Evolutionary conservation across 1,139 yeast genomes (phyloP).

Genomic region (Geotrichum candidum): DNA sequence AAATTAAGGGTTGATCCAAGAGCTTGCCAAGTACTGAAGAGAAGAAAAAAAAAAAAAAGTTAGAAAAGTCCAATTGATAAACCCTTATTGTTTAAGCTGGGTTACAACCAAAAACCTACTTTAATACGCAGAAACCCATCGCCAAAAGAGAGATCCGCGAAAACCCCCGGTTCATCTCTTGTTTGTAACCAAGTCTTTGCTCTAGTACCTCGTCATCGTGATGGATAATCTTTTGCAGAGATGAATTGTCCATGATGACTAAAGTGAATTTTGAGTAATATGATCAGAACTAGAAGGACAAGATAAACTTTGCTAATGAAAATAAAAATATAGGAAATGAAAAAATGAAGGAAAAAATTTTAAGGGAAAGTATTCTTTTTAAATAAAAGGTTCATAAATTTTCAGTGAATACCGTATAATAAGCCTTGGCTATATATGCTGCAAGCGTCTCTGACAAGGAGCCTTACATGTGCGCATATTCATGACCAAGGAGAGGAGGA

Average conservation of each 20-base stretch:
- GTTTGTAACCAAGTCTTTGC: slow-evolving; percentile 16
- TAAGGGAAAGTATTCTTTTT: neutral
- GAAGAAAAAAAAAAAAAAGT: neutral
- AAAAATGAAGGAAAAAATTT: neutral
- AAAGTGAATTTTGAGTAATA: neutral
- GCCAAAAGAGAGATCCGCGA: slow-evolving; percentile 19
- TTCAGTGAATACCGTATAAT: neutral
- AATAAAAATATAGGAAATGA: neutral
- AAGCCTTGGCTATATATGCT: neutral
- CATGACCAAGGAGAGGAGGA: neutral
- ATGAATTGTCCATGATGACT: neutral
- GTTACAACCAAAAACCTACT: slow-evolving; percentile 3
- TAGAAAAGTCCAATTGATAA: neutral
- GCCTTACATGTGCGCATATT: neutral
- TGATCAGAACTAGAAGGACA: neutral
- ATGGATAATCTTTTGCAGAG: slow-evolving; percentile 10
- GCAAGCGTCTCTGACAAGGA: neutral
- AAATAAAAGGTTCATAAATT: neutral
- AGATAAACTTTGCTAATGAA: neutral
- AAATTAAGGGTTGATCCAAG: slow-evolving; percentile 18
- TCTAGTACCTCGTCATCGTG: slow-evolving; percentile 14
- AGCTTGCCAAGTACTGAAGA: slow-evolving; percentile 21
- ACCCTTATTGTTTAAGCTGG: neutral
- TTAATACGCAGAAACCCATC: slow-evolving; percentile 20
- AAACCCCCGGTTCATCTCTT: slow-evolving; percentile 16